Conservation (phyloP, 1,139 yeast species). For the Meyerozyma carpophila region DNA sequence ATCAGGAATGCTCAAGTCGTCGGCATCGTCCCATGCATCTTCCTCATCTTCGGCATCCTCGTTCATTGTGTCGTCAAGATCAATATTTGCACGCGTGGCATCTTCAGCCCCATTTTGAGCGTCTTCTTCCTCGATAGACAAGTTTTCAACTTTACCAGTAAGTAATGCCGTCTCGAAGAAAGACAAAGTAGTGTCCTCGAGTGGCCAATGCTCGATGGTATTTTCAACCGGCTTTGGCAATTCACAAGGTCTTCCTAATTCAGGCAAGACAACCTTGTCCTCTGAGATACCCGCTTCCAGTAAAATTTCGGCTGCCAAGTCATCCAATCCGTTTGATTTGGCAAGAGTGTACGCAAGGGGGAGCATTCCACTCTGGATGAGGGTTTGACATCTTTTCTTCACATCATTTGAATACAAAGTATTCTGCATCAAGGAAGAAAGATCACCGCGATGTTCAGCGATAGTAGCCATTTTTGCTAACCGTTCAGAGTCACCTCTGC, state of each 20-base stretch:
- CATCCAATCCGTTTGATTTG: slow-evolving; percentile 75
- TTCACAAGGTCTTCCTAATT: slow-evolving; percentile 34
- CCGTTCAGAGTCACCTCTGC: slow-evolving; percentile 74
- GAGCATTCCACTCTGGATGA: slow-evolving; percentile 71
- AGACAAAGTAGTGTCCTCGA: slow-evolving; percentile 65
- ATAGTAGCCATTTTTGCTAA: slow-evolving; percentile 81
- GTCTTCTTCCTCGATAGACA: slow-evolving; percentile 44
- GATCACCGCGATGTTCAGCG: slow-evolving; percentile 85
- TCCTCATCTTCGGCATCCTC: slow-evolving; percentile 49
- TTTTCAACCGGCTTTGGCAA: slow-evolving; percentile 44
- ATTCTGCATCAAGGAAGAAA: slow-evolving; percentile 76
- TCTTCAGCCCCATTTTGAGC: slow-evolving; percentile 12
- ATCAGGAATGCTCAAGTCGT: slow-evolving; percentile 44
- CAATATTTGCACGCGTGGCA: slow-evolving; percentile 14
- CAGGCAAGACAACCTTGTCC: slow-evolving; percentile 64
- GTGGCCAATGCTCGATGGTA: slow-evolving; percentile 72
- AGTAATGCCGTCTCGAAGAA: slow-evolving; percentile 81
- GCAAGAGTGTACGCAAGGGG: slow-evolving; percentile 95
- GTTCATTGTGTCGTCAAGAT: slow-evolving; percentile 35
- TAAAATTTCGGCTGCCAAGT: slow-evolving; percentile 66
- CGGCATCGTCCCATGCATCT: slow-evolving; percentile 56
- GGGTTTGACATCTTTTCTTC: slow-evolving; percentile 69
- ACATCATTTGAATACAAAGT: slow-evolving; percentile 73
- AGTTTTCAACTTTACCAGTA: slow-evolving; percentile 67
- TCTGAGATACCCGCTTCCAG: slow-evolving; percentile 65